Evolutionary conservation across 495 filamentous ascomycete genomes (phyloP).

Genomic region (Aspergillus incahuasiensis): DNA sequence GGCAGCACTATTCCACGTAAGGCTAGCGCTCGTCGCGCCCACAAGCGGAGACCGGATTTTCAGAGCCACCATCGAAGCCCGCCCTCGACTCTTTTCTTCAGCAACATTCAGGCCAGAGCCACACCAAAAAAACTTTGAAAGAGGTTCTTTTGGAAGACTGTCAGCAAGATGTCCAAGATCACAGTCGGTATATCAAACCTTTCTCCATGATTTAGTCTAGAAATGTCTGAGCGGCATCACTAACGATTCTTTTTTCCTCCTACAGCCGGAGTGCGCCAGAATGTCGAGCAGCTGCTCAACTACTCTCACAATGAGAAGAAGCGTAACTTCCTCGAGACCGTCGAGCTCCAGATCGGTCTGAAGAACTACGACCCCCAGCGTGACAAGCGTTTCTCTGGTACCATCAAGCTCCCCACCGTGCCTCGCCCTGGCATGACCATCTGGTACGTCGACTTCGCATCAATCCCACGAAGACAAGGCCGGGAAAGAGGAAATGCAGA

Average conservation of each 20-base stretch:
- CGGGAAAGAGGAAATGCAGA: too few relatives aligned
- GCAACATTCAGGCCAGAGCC: slow-evolving; percentile 55
- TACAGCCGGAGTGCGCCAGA: slow-evolving; percentile 89
- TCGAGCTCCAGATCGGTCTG: slow-evolving; percentile 91
- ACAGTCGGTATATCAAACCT: slow-evolving; percentile 65
- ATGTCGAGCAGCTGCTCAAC: slow-evolving; percentile 84
- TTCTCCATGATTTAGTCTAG: not conserved
- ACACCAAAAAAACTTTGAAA: slow-evolving; percentile 60
- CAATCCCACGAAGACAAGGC: not conserved
- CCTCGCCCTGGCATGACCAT: slow-evolving; percentile 92
- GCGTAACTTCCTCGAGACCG: slow-evolving; percentile 97
- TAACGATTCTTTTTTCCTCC: slow-evolving; percentile 22
- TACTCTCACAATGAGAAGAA: slow-evolving; percentile 98
- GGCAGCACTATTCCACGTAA: slow-evolving; percentile 30
- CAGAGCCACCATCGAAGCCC: slow-evolving; percentile 15
- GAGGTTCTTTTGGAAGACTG: slow-evolving; percentile 55
- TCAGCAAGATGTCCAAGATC: slow-evolving; percentile 75
- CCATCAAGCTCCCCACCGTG: slow-evolving; percentile 84
- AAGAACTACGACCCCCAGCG: slow-evolving; percentile 99
- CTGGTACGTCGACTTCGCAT: slow-evolving; percentile 55
- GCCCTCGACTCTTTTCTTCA: slow-evolving; percentile 17
- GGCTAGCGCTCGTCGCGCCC: slow-evolving; percentile 34
- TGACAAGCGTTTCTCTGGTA: slow-evolving; percentile 99
- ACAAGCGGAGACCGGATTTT: slow-evolving; percentile 47
- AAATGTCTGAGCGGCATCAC: not conserved